These are phyloP conservation scores for Usnea hakonensis DNA, from an alignment of 495 filamentous ascomycete genomes.

Conservation along the genomic window DNA sequence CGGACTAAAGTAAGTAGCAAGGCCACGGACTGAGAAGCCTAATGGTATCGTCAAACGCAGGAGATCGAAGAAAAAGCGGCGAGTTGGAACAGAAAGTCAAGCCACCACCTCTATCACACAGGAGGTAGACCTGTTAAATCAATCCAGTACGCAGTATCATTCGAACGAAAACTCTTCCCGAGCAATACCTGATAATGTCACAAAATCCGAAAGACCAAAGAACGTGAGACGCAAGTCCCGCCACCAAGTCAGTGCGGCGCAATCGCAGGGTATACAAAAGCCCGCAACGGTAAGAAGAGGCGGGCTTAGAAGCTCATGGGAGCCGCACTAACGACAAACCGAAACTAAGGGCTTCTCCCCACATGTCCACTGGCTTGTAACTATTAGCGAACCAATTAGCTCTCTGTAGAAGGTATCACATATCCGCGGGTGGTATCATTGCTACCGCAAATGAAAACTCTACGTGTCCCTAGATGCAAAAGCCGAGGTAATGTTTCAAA, in stretches of 20 bases:
- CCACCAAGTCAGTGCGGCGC: slow-evolving; percentile 2
- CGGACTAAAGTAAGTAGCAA: slow-evolving; percentile 3
- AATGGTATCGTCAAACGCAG: slow-evolving; percentile 13
- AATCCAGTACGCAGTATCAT: slow-evolving; percentile 11
- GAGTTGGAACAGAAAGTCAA: slow-evolving; percentile 6
- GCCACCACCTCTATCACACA: slow-evolving; percentile 10
- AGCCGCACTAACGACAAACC: not conserved
- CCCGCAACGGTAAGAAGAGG: slow-evolving; percentile 1
- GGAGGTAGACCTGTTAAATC: slow-evolving; percentile 5
- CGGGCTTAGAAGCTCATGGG: not conserved
- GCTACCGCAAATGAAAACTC: slow-evolving; percentile 7
- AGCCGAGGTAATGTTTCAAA: slow-evolving; percentile 10
- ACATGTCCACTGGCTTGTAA: no score
- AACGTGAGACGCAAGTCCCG: not conserved
- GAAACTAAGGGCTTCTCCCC: slow-evolving; percentile 1
- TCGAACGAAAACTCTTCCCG: slow-evolving; percentile 8
- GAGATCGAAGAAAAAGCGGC: slow-evolving; percentile 13
- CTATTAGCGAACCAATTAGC: slow-evolving; percentile 2
- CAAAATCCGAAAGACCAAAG: not conserved
- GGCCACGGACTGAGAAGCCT: slow-evolving; percentile 11
- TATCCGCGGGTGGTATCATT: slow-evolving; percentile 9
- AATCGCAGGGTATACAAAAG: slow-evolving; percentile 7
- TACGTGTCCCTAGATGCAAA: slow-evolving; percentile 6
- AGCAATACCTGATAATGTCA: slow-evolving; percentile 1
- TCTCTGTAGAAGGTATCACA: slow-evolving; percentile 7